Base-by-base conservation (phyloP, 805 yeast genomes). In the Candida morakotiae region DNA sequence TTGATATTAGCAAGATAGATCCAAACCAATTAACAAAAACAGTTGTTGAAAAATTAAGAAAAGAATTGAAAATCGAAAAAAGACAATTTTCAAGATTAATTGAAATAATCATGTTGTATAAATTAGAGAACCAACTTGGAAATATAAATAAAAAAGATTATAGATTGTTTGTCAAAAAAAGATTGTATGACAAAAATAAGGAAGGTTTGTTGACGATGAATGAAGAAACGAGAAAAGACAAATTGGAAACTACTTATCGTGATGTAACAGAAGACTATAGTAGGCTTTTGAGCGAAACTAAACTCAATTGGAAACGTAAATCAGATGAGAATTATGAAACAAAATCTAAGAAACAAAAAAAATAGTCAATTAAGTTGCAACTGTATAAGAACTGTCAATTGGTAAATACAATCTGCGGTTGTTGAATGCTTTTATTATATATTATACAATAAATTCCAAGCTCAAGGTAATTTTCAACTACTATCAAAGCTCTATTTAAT, bases 61-160 rank as follows among this genome's bases (percentile, higher is more conserved):
- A 40, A 0, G 40, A 49, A 33, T 65, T 67, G 40, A 86, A 89
- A 52, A 58, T 89, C 49, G 94, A 85, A 43, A 69, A 73, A 39
- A 71, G 95, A 41, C 98, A 91, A 58, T 79, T 87, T 48, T 73
- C 75, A 37, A 69, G 97, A 44, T 67, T 86, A 23, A 48, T 83
- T 4, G 98, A 93, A 55, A 81, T 93, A 87, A 69, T 75, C 1
- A 58, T 83, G 22, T 56, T 82, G 14, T 65, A 71, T 46, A 64
- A 63, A 27, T 45, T 55, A 30, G 55, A 58, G 37, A 43, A 49
- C 20, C 48, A 49, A 19, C 17, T 34, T 10, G 52, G 49, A 9
- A 44, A 50, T 43, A 30, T 49, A 46, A 40, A 54, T 49, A 48
- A 63, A 35, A 62, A 60, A 40, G 64, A 67, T 5, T 60, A 77